Evolutionary conservation across 352 stramenopile genomes (phyloP).

Genomic region (Phytophthora colocasiae): DNA sequence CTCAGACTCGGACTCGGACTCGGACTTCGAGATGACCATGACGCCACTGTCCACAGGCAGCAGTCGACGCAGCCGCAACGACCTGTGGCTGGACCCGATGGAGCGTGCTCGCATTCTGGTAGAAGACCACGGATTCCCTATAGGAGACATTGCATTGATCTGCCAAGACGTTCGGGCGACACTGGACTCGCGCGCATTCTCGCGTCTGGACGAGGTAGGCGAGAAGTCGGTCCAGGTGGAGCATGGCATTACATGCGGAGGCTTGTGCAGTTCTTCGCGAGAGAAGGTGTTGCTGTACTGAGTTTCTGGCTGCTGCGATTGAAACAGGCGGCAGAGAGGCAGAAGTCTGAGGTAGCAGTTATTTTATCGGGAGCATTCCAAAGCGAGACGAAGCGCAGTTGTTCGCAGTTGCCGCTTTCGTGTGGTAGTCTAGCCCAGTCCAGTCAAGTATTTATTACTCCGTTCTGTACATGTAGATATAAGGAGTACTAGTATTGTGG

Average conservation of each 20-base stretch:
- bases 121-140: constrained; percentile 39
- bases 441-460: constrained; percentile 34
- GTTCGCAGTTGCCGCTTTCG: neutral
- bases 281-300: constrained; percentile 45
- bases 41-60: constrained; percentile 1
- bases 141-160: constrained; percentile 57
- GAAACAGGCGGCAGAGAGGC: constrained; percentile 1
- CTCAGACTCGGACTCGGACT: constrained; percentile 42
- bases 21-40: constrained; percentile 14
- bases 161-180: constrained; percentile 54
- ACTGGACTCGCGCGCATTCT: constrained; percentile 46
- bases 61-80: constrained; percentile 28
- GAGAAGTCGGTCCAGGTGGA: constrained; percentile 21
- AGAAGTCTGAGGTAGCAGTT: neutral
- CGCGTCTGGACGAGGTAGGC: constrained; percentile 33
- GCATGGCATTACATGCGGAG: too few relatives aligned
- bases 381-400: neutral
- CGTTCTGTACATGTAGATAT: constrained; percentile 12
- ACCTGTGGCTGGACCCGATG: constrained; percentile 60
- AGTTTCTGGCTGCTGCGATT: constrained; percentile 6
- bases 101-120: constrained; percentile 51
- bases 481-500: constrained; percentile 3
- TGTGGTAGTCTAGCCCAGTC: constrained; percentile 14
- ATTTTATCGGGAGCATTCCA: constrained; percentile 9
- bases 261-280: constrained; percentile 16